Evolutionary conservation across 2,329 filamentous ascomycete species (phyloP).

Genomic region (Moelleriella libera): DNA sequence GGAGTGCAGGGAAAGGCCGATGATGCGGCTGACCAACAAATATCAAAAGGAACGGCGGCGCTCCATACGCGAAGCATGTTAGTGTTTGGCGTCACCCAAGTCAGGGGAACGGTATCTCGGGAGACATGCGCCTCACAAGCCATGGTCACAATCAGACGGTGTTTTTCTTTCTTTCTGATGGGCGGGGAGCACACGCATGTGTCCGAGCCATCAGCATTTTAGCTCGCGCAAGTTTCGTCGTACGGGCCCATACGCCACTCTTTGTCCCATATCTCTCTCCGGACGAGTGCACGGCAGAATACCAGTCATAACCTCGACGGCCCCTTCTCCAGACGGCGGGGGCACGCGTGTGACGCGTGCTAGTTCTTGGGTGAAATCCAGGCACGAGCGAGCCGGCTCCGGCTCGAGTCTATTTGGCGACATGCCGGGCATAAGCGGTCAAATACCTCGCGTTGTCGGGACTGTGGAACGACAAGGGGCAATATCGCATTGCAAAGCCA

Average conservation of each 20-base stretch:
- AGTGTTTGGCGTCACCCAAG: background rate
- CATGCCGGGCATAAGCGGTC: background rate
- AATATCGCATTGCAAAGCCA: background rate
- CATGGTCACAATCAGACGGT: background rate
- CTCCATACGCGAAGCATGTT: background rate
- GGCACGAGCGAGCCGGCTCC: background rate
- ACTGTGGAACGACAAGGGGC: background rate
- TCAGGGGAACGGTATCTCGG: background rate
- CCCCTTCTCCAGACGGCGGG: too few relatives aligned
- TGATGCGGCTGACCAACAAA: background rate
- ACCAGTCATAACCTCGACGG: too few relatives aligned
- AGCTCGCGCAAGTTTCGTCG: background rate
- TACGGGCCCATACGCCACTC: background rate
- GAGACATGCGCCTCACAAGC: background rate
- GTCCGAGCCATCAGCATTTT: background rate
- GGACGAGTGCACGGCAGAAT: background rate
- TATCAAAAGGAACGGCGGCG: conserved; percentile 1
- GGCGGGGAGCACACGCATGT: background rate
- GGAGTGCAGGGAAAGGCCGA: conserved; percentile 1
- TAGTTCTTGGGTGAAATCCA: background rate
- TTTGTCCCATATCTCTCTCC: background rate
- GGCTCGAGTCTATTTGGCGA: background rate
- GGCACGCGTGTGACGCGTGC: background rate
- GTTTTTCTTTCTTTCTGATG: background rate
- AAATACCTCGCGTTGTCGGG: background rate